A percentile compares a stretch with the other conserved stretches of the same genome.
phyloP scores from a whole-genome alignment of 2,329 filamentous ascomycete species.

The Claviceps humidiphila region DNA sequence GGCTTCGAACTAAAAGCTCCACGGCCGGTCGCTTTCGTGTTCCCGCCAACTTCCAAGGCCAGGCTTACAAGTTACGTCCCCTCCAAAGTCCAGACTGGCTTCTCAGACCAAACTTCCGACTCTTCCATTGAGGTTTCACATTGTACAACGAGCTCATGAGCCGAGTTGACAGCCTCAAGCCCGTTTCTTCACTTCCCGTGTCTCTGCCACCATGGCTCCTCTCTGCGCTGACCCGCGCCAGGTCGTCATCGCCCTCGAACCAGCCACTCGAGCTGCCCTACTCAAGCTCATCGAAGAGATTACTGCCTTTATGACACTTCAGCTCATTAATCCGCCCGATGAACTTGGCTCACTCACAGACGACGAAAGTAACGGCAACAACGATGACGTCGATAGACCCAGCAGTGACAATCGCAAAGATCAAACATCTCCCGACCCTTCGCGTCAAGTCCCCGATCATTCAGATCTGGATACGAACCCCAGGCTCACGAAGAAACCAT shows the following conservation, averaged over 20 bases:
- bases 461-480: neutral
- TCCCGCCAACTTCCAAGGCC: neutral
- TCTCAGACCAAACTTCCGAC: neutral
- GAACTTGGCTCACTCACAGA: conserved; percentile 18
- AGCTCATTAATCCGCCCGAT: conserved; percentile 28
- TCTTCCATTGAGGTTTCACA: neutral
- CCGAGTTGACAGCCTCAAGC: neutral
- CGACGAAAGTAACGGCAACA: neutral
- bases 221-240: conserved; percentile 41
- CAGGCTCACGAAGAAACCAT: conserved; percentile 4
- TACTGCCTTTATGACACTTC: conserved; percentile 38
- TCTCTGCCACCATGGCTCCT: conserved; percentile 32
- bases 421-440: conserved; percentile 4
- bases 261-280: conserved; percentile 36
- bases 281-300: conserved; percentile 38
- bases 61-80: too few relatives aligned
- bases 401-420: neutral
- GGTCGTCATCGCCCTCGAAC: conserved; percentile 40
- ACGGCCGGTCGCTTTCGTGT: neutral
- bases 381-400: neutral
- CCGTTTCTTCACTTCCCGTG: neutral
- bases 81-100: too few relatives aligned
- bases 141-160: neutral
- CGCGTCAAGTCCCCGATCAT: neutral
- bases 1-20: neutral